Base-by-base conservation (phyloP, 257 asterid species). In the Echites panduratus region DNA sequence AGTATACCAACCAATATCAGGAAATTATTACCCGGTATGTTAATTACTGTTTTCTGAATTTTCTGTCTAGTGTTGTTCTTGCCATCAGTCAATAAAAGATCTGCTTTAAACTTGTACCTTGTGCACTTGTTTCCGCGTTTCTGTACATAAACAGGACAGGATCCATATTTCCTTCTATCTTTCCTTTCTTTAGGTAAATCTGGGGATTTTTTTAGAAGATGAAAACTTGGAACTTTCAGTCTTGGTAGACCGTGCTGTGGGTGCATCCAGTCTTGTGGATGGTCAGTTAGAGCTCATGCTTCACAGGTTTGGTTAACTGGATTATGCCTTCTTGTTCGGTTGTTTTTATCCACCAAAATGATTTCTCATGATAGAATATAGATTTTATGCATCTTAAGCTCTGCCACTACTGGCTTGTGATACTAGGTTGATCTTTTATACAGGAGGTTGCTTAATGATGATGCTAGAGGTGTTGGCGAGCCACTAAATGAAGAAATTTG, bases 211-310 rank as follows among this genome's bases (percentile, higher is more conserved):
- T 84, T 50, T 87, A 83, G 91, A 83, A 80, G 96, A 87, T 82
- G 88, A 84, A 66, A 83, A 71, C 67, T 71, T 53, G 49, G 96
- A 90, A 79, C 79, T 90, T 64, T 90, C 96, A 4, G 89, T 90
- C 68, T 72, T 90, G 85, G 96, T 88, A 66, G 96, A 90, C 85
- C 88, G 96, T 16, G 87, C 96, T 41, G 87, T 88, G 70, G 96
- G 96, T 74, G 96, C 89, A 53, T 81, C 96, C 50, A 90, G 96
- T 83, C 79, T 90, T 78, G 84, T 78, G 72, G 95, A 90, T 84
- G 96, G 96, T 63, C 95, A 90, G 73, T 43, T 90, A 80, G 96
- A 90, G 78, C 80, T 90, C 71, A 90, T 90, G 96, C 96, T 90
- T 73, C 96, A 89, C 75, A 83, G 84, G 89, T 81, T 77, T 64